A percentile compares a stretch with the other conserved stretches of the same genome.
Evolutionary conservation across 2,329 filamentous ascomycete genomes (phyloP).

Genomic region (Nigrospora sphaerica): DNA sequence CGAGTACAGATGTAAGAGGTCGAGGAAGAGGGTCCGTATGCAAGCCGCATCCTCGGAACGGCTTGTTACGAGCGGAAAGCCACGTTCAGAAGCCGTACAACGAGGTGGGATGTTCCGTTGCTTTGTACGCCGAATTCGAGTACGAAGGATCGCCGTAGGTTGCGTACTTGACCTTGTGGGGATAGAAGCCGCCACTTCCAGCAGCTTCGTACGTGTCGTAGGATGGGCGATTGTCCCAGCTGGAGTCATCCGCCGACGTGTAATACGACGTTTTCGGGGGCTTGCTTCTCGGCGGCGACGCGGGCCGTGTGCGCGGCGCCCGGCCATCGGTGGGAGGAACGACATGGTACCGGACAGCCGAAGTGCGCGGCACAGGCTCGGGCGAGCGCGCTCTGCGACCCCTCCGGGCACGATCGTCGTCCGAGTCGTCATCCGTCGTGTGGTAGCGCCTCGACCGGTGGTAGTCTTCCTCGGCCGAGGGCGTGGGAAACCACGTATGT

Average conservation of each 20-base stretch:
- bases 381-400: constrained; percentile 2
- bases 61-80: too few species aligned
- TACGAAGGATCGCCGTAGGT: too few species aligned
- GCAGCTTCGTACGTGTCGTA: constrained; percentile 1
- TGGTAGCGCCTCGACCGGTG: background rate
- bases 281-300: background rate
- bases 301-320: background rate
- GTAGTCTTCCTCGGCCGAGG: background rate
- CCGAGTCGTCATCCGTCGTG: constrained; percentile 5
- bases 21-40: too few species aligned
- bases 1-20: too few species aligned
- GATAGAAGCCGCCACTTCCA: background rate
- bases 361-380: background rate
- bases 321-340: too few species aligned
- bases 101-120: too few species aligned
- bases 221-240: background rate
- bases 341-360: too few species aligned
- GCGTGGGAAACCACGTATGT: background rate
- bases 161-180: constrained; percentile 1
- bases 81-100: too few species aligned
- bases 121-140: too few species aligned
- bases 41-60: too few species aligned
- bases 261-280: background rate
- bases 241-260: background rate
- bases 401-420: constrained; percentile 3